Evolutionary conservation across 2,329 filamentous ascomycete genomes (phyloP), one percentile per base, ranked within the genome.

Genomic region (Helotiales sp.): DNA sequence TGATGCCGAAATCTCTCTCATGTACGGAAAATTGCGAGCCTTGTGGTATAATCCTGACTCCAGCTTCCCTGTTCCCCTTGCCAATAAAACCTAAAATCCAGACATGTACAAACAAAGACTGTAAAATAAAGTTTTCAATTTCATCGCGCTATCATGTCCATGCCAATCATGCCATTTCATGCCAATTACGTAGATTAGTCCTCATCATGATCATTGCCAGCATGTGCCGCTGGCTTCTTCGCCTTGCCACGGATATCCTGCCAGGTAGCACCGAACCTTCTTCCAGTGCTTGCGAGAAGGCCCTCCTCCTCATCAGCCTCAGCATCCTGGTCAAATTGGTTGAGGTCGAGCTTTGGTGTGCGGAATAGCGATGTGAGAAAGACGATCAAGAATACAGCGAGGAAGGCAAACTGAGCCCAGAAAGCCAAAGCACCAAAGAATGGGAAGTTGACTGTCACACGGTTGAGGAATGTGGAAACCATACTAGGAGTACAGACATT

Each of bases 261-360:
- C 92, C 92, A 97, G 1, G 89, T 92, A 5, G 91, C 91, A 42
- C 89, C 88, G 65, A 96, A 92, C 30, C 91, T 82, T 57, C 91
- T 78, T 5, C 91, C 86, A 0, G 92, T 96, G 66, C 85, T 91
- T 0, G 91, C 91, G 47, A 99, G 77, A 49, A 99, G 77, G 10
- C 93, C 91, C 76, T 99, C 95, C 70, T 99, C 95, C 71, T 98
- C 95, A 17, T 93, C 92, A 29, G 88, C 90, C 72, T 96, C 91
- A 15, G 93, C 87, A 70, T 97, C 93, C 61, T 93, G 90, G 63
- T 98, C 95, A 7, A 96, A 73, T 68, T 93, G 86, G 46, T 84
- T 82, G 55, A 93, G 79, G 66, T 93, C 85, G 33, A 96, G 74
- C 69, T 82, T 87, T 0, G 93, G 93, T 1, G 91, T 86, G 40